Conservation (phyloP, 1,284 basidiomycete genomes). For the Ceratobasidium sp. region DNA sequence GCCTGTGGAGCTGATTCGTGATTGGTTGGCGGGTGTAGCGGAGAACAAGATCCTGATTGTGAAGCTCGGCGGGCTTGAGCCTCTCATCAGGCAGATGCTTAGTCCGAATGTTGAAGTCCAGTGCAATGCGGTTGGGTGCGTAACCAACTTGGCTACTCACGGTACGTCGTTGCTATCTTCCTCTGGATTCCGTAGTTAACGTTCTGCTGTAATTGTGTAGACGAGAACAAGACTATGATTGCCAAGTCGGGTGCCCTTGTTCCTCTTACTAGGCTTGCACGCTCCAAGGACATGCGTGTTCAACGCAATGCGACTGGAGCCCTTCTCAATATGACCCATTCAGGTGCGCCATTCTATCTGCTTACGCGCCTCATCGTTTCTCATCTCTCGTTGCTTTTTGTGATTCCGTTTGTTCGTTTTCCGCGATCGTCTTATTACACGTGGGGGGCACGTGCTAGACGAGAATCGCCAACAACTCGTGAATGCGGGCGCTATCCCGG, state of each 20-base stretch:
- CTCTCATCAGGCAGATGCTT: constrained; percentile 98
- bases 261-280: constrained; percentile 93
- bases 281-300: constrained; percentile 99
- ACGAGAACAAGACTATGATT: constrained; percentile 99
- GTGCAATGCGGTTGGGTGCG: constrained; percentile 99
- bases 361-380: neutral
- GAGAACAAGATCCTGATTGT: constrained; percentile 99
- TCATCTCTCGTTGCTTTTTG: constrained; percentile 22
- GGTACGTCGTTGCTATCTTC: constrained; percentile 64
- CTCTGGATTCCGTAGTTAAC: no score
- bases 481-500: constrained; percentile 98
- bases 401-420: neutral
- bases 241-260: constrained; percentile 98
- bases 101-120: constrained; percentile 99
- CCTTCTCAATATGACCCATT: constrained; percentile 99
- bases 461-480: constrained; percentile 99
- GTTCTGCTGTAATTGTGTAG: constrained; percentile 53
- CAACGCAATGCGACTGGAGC: constrained; percentile 99
- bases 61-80: constrained; percentile 96
- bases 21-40: constrained; percentile 62
- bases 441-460: constrained; percentile 63
- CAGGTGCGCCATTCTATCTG: constrained; percentile 65
- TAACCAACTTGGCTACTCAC: constrained; percentile 98
- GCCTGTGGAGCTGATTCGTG: constrained; percentile 44
- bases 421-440: neutral